phyloP scores from a whole-genome alignment of 768 basidiomycete genomes.

The Naganishia vaughanmartiniae region DNA sequence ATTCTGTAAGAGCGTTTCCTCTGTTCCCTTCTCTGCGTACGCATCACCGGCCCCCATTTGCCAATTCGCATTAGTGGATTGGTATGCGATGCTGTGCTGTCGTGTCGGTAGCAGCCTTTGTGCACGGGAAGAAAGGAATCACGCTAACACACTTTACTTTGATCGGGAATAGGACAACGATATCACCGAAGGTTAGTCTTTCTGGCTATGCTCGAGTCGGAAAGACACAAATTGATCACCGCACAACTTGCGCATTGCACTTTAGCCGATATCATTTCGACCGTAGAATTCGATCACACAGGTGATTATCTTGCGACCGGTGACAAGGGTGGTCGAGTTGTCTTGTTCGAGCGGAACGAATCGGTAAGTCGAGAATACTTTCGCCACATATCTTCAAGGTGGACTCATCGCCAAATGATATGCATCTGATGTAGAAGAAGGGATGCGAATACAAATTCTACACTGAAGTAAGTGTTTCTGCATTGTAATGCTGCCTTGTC shows the following conservation, averaged over 20 bases:
- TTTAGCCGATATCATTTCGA: conserved; percentile 98
- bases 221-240: conserved; percentile 6
- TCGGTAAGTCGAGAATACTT: conserved; percentile 60
- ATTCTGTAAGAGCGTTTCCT: conserved; percentile 25
- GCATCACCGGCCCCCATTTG: not conserved
- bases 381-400: not conserved
- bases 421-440: conserved; percentile 70
- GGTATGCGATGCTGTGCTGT: not conserved
- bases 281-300: conserved; percentile 98
- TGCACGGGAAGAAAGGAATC: not conserved
- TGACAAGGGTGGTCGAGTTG: conserved; percentile 98
- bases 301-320: conserved; percentile 99
- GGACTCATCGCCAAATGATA: no score
- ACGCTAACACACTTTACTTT: not conserved
- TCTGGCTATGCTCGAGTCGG: not conserved
- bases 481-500: not conserved
- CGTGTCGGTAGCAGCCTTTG: not conserved
- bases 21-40: not conserved
- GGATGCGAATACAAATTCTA: conserved; percentile 99
- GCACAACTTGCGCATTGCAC: not conserved
- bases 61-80: conserved; percentile 2
- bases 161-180: conserved; percentile 78
- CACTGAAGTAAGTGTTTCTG: conserved; percentile 62
- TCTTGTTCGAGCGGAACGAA: conserved; percentile 97
- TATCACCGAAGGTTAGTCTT: conserved; percentile 85